Evolutionary conservation across 108 stramenopile genomes (phyloP).

Genomic region (Poteriospumella lacustris): DNA sequence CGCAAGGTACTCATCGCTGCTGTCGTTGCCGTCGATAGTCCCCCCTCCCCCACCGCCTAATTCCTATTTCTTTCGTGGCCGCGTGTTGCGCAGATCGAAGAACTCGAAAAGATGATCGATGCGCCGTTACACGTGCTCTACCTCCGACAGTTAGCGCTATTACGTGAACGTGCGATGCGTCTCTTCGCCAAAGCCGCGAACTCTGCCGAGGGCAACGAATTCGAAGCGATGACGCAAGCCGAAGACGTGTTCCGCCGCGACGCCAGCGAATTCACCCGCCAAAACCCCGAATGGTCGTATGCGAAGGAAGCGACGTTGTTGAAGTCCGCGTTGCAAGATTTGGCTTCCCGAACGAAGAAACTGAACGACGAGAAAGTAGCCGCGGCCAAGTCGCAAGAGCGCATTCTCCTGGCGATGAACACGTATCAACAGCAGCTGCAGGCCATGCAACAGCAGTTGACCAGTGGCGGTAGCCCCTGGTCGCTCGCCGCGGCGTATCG

Average conservation of each 20-base stretch:
- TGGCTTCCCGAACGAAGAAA: conserved; percentile 71
- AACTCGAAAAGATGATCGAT: conserved; percentile 77
- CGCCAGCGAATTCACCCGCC: conserved; percentile 75
- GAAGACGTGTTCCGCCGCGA: conserved; percentile 72
- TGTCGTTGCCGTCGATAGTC: neutral
- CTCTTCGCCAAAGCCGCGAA: conserved; percentile 68
- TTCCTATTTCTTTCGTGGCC: neutral
- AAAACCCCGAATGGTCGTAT: conserved; percentile 74
- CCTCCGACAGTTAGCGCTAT: conserved; percentile 69
- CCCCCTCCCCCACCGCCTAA: neutral
- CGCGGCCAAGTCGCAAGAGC: conserved; percentile 72
- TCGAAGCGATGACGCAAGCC: conserved; percentile 87
- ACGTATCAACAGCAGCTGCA: conserved; percentile 83
- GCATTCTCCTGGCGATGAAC: conserved; percentile 77
- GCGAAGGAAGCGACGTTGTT: conserved; percentile 64
- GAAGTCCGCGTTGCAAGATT: conserved; percentile 72
- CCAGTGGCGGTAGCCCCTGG: conserved; percentile 62
- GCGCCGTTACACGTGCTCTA: conserved; percentile 82
- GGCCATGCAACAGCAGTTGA: conserved; percentile 38
- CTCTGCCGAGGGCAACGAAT: conserved; percentile 73
- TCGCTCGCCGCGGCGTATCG: conserved; percentile 90
- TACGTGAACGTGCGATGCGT: conserved; percentile 76
- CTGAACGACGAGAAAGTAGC: conserved; percentile 67
- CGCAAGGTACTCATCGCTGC: conserved; percentile 45
- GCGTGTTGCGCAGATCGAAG: conserved; percentile 51